Base-by-base conservation (phyloP, 495 filamentous ascomycete genomes). In the Penicillium cataractarum region DNA sequence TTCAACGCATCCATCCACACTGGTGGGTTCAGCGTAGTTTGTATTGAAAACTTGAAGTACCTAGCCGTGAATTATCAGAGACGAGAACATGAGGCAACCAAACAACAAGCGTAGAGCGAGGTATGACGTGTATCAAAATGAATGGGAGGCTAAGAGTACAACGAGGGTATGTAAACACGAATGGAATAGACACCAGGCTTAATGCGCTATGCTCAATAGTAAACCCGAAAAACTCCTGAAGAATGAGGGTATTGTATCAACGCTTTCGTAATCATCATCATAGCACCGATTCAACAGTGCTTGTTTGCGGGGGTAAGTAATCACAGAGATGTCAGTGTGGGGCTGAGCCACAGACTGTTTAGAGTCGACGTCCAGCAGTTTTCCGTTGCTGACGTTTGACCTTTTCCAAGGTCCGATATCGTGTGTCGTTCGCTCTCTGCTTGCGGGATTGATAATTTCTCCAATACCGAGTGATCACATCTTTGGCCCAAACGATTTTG, bases 401-500 rank as follows among this genome's bases (percentile, higher is more conserved):
- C 26, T 58, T 66, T 27, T 29, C 54, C 27, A 33, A 26, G 19
- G 49, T 2, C 35, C 55, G 54, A 48, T 26, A 17, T 13, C 21
- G 55, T 21, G 46, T 24, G 37, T 26, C 32, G 0, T 19, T 40
- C 29, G 21, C 42, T 59, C 49, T 64, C 37, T 64, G 63, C 17
- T 63, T 65, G 24, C 57, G 67, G 27, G 68, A 33, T 58, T 63
- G 64, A 40, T 52, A 39, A 27, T 59, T 55, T 63, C 71, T 80
- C 82, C 82, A 84, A 63, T 73, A 77, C 37, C 71, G 66, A 52
- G 77, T 65, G 29, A 90, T 85, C 6, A 76, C 77, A 8, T 68
- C 63, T 9, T 84, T 85, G 13, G 87, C 87, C 69, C 80, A 74
- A 12, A 78, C 61, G n/a, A 84, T 71, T 24, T 71, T 67, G 29